These are phyloP conservation scores for Aspergillus fijiensis DNA, from an alignment of 2,329 filamentous ascomycete species.

Conservation along the genomic window DNA sequence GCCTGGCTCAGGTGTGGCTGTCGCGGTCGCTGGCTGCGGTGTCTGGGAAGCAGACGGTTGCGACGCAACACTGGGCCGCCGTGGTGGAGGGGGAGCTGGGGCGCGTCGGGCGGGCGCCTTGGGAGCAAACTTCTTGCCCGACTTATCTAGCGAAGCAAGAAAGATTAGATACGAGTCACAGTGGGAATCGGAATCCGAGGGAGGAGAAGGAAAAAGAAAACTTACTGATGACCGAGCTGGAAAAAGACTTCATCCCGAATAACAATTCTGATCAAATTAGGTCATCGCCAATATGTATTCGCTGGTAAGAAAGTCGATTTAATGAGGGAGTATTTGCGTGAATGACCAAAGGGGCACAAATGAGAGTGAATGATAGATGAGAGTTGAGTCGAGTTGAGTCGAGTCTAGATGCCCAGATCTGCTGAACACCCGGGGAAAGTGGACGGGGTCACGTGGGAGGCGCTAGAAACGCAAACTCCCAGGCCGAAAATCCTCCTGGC, in stretches of 20 bases:
- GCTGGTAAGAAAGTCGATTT: background rate
- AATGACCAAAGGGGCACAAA: background rate
- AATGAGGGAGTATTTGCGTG: background rate
- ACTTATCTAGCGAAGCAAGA: conserved; percentile 50
- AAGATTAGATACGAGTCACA: conserved; percentile 9
- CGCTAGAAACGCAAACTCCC: conserved; percentile 36
- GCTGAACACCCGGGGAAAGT: conserved; percentile 30
- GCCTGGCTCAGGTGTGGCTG: conserved; percentile 18
- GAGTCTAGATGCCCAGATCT: conserved; percentile 23
- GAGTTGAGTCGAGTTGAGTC: background rate
- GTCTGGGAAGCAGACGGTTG: conserved; percentile 31
- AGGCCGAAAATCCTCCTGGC: conserved; percentile 46
- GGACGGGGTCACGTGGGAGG: conserved; percentile 39
- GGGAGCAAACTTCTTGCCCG: conserved; percentile 75
- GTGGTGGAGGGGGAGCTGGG: conserved; percentile 35
- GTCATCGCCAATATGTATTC: conserved; percentile 22
- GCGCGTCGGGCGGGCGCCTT: conserved; percentile 63
- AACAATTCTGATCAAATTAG: background rate
- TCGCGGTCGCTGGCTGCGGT: conserved; percentile 24
- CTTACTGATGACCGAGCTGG: conserved; percentile 56
- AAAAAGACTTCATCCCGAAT: conserved; percentile 49
- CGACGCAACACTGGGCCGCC: conserved; percentile 42
- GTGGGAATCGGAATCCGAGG: background rate
- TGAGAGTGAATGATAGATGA: background rate
- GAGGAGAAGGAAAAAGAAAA: conserved; percentile 7